Base-by-base conservation (phyloP, 768 basidiomycete genomes). In the Suillus paluster region DNA sequence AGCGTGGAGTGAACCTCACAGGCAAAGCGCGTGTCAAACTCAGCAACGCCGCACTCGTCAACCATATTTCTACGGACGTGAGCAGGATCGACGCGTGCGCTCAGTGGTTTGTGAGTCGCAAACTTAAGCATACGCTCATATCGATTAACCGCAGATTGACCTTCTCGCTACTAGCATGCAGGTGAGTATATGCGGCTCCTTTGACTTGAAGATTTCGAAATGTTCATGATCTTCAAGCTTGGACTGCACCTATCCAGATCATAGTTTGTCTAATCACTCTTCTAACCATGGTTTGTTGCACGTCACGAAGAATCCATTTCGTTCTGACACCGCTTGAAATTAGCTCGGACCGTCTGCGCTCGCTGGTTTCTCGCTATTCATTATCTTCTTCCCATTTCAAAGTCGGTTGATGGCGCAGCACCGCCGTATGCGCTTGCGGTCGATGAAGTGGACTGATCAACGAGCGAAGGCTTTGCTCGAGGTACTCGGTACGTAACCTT, bases 181-280 rank as follows among this genome's bases (percentile, higher is more conserved):
- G 73, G 79, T 78, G 65, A 62, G 68, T 64, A 30, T 10, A 23
- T 34, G 15, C 39, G 15, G 33, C 19, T 30, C 30, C 6, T n/a
- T 6, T 58, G 15, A 19, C 23, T 14, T 27, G 36, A 15, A 38
- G 15, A 46, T 17, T 58, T 15, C n/a, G 27, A 25, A 50, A 44
- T 46, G 57, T n/a, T 39, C 48, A 59, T 45, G 25, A 53, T 25
- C 8, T 56, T 54, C 48, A 12, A 78, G 86, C 80, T 70, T 89
- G 88, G 88, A 89, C 87, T 0, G 86, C 87, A 2, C 88, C 88
- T 1, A 86, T 89, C 27, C 88, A 90, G 74, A 81, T 85, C 19
- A 76, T 75, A 1, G 76, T 89, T 49, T 87, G 85, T 62, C 70
- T 89, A 42, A 82, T 86, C 54, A 84, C 88, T 56, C 75, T 89